phyloP scores from a whole-genome alignment of 2,329 filamentous ascomycete species.

The Cercospora sp. region DNA sequence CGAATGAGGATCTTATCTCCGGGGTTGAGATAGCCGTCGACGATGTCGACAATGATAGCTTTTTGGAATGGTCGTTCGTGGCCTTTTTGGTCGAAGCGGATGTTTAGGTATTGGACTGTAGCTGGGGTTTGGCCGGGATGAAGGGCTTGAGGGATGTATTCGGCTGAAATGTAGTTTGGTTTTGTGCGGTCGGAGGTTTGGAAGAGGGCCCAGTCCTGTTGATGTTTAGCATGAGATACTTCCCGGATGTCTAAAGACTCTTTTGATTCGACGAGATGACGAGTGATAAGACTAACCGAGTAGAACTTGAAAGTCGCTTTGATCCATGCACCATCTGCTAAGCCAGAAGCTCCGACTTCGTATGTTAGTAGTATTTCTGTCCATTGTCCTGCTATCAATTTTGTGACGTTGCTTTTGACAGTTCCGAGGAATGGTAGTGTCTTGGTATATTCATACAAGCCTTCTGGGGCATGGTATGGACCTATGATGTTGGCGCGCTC shows the following conservation, averaged over 20 bases:
- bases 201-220: neutral
- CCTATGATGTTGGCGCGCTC: neutral
- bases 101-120: constrained; percentile 38
- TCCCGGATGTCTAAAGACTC: no score
- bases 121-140: constrained; percentile 37
- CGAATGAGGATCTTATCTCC: constrained; percentile 18
- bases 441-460: constrained; percentile 12
- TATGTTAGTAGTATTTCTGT: constrained; percentile 8
- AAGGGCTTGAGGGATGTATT: neutral
- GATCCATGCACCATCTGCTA: no score
- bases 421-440: constrained; percentile 12
- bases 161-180: neutral
- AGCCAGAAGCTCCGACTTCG: neutral
- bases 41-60: constrained; percentile 40
- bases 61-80: constrained; percentile 45
- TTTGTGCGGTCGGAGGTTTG: neutral
- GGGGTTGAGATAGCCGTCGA: constrained; percentile 43
- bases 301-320: neutral
- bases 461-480: constrained; percentile 13
- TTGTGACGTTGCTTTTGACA: constrained; percentile 2
- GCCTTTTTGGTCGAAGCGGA: constrained; percentile 44
- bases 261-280: no score
- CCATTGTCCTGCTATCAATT: constrained; percentile 13
- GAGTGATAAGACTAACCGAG: neutral
- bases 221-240: neutral